Evolutionary conservation across 441 rosid genomes (phyloP).

Genomic region (Eutrema salsugineum): DNA sequence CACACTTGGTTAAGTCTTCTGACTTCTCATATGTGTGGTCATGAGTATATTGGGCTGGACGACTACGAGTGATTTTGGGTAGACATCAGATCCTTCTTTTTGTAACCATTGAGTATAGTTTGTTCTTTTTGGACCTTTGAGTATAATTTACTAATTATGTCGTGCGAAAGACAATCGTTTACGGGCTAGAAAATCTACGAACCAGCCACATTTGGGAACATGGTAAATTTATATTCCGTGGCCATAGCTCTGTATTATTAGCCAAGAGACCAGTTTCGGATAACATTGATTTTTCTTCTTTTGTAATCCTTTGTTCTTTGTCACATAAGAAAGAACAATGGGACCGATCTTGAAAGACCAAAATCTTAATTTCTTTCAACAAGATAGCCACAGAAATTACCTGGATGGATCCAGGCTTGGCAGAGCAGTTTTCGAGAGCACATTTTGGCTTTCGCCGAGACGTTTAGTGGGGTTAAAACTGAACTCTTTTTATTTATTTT

Average conservation of each 20-base stretch:
- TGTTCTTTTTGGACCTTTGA: neutral
- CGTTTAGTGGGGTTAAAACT: conserved; percentile 16
- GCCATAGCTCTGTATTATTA: neutral
- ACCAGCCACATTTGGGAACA: conserved; percentile 5
- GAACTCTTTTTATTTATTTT: neutral
- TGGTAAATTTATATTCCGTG: neutral
- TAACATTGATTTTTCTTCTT: neutral
- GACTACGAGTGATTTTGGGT: conserved; percentile 12
- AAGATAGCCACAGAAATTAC: neutral
- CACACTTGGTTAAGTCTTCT: conserved; percentile 33
- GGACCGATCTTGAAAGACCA: neutral
- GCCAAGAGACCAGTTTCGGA: neutral
- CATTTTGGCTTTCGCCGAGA: conserved; percentile 4
- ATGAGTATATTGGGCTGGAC: conserved; percentile 31
- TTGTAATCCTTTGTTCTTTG: neutral
- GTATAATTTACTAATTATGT: conserved; percentile 15
- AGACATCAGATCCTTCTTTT: neutral
- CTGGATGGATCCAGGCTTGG: neutral
- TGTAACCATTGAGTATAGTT: neutral
- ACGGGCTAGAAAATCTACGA: conserved; percentile 14
- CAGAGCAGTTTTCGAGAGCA: neutral
- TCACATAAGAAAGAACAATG: neutral
- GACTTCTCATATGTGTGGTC: conserved; percentile 36
- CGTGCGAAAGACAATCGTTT: conserved; percentile 7
- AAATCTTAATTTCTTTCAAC: neutral